Evolutionary conservation across 1,284 basidiomycete species (phyloP).

Genomic region (Sporisorium reilianum): DNA sequence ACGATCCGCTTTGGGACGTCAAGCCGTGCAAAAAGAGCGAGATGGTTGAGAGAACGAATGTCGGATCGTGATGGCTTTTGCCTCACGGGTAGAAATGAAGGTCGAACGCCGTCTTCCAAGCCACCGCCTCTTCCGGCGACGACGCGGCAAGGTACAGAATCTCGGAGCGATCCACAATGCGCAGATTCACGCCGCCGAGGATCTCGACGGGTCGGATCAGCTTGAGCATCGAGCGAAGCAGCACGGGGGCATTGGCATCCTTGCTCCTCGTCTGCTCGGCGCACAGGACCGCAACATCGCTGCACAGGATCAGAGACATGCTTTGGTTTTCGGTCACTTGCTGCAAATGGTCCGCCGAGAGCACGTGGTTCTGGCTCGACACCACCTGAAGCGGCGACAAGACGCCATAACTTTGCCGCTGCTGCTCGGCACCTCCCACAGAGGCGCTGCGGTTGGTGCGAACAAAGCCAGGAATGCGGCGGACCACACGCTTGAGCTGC

Average conservation of each 20-base stretch:
- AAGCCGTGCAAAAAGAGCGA: slow-evolving; percentile 5
- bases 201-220: slow-evolving; percentile 46
- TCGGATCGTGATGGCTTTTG: not conserved
- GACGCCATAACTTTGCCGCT: slow-evolving; percentile 4
- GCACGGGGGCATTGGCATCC: slow-evolving; percentile 25
- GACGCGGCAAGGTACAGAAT: slow-evolving; percentile 55
- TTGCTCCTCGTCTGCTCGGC: slow-evolving; percentile 73
- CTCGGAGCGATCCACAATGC: slow-evolving; percentile 52
- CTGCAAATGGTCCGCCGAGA: slow-evolving; percentile 88
- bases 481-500: slow-evolving; percentile 85
- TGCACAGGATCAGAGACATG: slow-evolving; percentile 78
- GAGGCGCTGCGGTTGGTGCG: slow-evolving; percentile 31
- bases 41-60: slow-evolving; percentile 3
- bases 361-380: slow-evolving; percentile 70
- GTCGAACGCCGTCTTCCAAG: slow-evolving; percentile 58
- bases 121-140: slow-evolving; percentile 42
- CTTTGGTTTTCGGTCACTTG: slow-evolving; percentile 67
- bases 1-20: not conserved
- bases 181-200: slow-evolving; percentile 43
- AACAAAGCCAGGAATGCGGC: slow-evolving; percentile 85
- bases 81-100: slow-evolving; percentile 46
- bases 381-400: slow-evolving; percentile 9
- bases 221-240: slow-evolving; percentile 34
- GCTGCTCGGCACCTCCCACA: slow-evolving; percentile 8
- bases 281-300: slow-evolving; percentile 90